Evolutionary conservation across 2,329 filamentous ascomycete genomes (phyloP).

Genomic region (Emmonsiellopsis sp.): DNA sequence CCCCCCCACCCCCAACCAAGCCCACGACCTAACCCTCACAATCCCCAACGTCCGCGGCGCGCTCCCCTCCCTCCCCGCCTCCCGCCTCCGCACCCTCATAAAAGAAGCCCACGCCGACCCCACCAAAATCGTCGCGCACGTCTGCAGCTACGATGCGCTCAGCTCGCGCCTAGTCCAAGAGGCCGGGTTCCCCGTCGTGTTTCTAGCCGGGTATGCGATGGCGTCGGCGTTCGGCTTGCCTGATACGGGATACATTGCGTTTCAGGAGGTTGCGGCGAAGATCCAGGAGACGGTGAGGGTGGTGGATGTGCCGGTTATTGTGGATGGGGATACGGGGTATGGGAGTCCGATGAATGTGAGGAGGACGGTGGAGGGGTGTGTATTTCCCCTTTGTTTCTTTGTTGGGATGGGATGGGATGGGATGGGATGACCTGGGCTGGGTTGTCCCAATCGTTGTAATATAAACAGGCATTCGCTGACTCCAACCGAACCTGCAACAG

Average conservation of each 20-base stretch:
- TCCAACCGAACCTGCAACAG: neutral
- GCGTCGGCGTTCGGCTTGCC: conserved; percentile 34
- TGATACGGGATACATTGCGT: conserved; percentile 42
- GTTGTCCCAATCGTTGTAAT: too few relatives aligned
- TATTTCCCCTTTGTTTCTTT: neutral
- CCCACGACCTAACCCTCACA: neutral
- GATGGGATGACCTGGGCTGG: too few relatives aligned
- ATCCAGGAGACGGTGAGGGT: conserved; percentile 34
- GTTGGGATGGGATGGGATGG: too few relatives aligned
- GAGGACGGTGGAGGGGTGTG: conserved; percentile 35
- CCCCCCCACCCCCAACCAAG: neutral
- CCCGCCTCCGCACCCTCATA: conserved; percentile 27
- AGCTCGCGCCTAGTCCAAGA: conserved; percentile 37
- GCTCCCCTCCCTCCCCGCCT: conserved; percentile 30
- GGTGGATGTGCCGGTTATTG: conserved; percentile 33
- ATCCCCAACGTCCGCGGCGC: conserved; percentile 25
- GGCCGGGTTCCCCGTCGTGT: conserved; percentile 38
- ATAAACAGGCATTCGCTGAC: neutral
- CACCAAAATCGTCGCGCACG: conserved; percentile 35
- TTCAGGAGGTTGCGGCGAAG: conserved; percentile 38
- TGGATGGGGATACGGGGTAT: conserved; percentile 41
- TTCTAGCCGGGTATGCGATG: conserved; percentile 36
- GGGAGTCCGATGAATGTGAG: conserved; percentile 40
- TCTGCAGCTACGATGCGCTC: conserved; percentile 36
- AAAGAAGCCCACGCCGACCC: conserved; percentile 32